Evolutionary conservation across 2,329 filamentous ascomycete species (phyloP).

Genomic region (Ceratocystis smalleyi): DNA sequence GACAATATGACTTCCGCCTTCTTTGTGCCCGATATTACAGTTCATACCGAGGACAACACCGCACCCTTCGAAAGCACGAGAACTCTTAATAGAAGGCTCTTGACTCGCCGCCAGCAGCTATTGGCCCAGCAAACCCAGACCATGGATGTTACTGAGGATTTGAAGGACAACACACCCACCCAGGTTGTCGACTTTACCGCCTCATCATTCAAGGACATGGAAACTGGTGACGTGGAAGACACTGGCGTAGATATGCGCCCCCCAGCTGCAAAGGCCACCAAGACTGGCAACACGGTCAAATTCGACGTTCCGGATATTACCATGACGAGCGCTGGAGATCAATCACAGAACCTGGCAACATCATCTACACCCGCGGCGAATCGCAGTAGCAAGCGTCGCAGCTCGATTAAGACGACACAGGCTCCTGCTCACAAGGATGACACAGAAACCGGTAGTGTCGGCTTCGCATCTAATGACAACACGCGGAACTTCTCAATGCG

Average conservation of each 20-base stretch:
- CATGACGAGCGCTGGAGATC: conserved; percentile 20
- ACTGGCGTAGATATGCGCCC: conserved; percentile 10
- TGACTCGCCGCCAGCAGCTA: conserved; percentile 31
- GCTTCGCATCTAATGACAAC: conserved; percentile 19
- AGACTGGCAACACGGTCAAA: conserved; percentile 15
- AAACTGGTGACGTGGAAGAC: conserved; percentile 17
- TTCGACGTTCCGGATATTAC: conserved; percentile 29
- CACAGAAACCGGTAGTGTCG: conserved; percentile 19
- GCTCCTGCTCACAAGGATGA: conserved; percentile 12
- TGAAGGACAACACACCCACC: conserved; percentile 22
- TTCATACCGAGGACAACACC: conserved; percentile 30
- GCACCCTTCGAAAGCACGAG: conserved; percentile 26
- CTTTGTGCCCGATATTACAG: conserved; percentile 43
- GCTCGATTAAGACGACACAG: conserved; percentile 17
- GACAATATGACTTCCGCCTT: conserved; percentile 45
- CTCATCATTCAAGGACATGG: conserved; percentile 19
- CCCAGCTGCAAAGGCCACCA: conserved; percentile 6
- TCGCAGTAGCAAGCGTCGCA: conserved; percentile 30
- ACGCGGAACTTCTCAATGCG: conserved; percentile 20
- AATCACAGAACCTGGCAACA: conserved; percentile 5
- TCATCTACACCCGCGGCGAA: conserved; percentile 22
- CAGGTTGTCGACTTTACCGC: conserved; percentile 22
- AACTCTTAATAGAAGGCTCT: conserved; percentile 24
- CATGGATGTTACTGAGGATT: conserved; percentile 78
- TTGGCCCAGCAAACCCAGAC: conserved; percentile 76